Evolutionary conservation across 345 rosid genomes (phyloP), one percentile per base, ranked within the genome.

Genomic region (Brassica juncea): DNA sequence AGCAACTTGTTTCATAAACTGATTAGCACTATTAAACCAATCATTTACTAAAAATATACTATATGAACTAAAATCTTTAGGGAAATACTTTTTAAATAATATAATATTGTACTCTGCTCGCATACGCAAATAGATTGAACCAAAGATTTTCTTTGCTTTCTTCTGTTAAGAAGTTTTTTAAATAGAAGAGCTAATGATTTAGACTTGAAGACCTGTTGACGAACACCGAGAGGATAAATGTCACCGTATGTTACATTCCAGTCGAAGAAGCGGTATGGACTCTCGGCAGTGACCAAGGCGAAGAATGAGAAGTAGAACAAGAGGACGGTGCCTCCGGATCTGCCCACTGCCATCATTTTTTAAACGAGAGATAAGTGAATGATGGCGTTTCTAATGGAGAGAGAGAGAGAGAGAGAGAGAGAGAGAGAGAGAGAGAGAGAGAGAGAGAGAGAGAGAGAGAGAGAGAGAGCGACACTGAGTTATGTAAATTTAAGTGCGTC

Each of bases 211-310:
- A 90, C 93, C 92, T 86, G 90, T 73, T 93, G 98, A 34, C 82
- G 87, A 64, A 90, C 86, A 14, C 97, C 98, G 9, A 93, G 91
- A 1, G 97, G 98, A 72, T 71, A 89, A 19, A 91, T 89, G 67
- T 85, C 89, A 12, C 97, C 94, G 64, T 91, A 91, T n/a, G 94
- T 89, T 8, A 93, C 90, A 77, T 86, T 93, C 97, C 97, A 93
- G 75, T 83, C 84, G 68, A 80, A 90, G 82, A 88, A 93, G 69
- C 92, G 76, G 85, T 91, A 90, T 12, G 98, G 94, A 75, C 84
- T 86, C 59, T 89, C 97, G 5, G 87, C 87, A 25, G 8, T 72
- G 66, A 80, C 88, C 2, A 79, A 54, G 70, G 73, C 58, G 2
- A 75, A 58, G 30, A 81, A 44, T 14, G 84, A 65, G 28, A 76